These are phyloP conservation scores for Nematodospora valgi DNA, from an alignment of 805 yeast genomes.

Conservation along the genomic window DNA sequence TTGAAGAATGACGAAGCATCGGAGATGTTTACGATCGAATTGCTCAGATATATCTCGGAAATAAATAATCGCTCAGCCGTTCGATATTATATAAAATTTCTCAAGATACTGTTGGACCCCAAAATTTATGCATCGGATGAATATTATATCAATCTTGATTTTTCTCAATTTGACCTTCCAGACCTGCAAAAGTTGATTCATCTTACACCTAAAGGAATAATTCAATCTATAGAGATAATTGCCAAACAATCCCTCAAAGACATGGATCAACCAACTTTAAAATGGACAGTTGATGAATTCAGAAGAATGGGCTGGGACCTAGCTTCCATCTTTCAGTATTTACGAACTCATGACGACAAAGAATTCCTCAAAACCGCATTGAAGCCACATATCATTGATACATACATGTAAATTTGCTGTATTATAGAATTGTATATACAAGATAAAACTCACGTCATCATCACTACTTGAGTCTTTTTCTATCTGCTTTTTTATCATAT, in stretches of 20 bases:
- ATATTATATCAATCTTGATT: conserved; percentile 9
- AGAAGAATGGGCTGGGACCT: conserved; percentile 23
- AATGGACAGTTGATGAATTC: conserved; percentile 32
- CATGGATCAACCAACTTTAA: conserved; percentile 17
- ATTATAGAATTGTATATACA: too few relatives aligned
- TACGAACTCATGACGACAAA: too few relatives aligned
- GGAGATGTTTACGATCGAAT: conserved; percentile 14
- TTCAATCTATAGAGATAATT: conserved; percentile 20
- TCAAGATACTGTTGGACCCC: neutral
- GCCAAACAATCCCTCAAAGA: conserved; percentile 20
- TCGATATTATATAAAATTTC: neutral
- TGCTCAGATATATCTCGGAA: conserved; percentile 13
- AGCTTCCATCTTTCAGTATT: too few relatives aligned
- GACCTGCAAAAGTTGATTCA: conserved; percentile 1
- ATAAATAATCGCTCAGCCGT: neutral
- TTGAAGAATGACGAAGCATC: conserved; percentile 15
- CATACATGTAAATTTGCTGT: too few relatives aligned
- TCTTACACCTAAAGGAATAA: conserved; percentile 10
- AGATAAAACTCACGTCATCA: neutral
- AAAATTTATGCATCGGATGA: neutral
- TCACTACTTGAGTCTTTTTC: conserved; percentile 29
- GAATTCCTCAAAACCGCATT: neutral
- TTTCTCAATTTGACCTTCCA: conserved; percentile 20
- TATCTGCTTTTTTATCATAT: conserved; percentile 43
- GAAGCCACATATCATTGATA: too few relatives aligned